Base-by-base conservation (phyloP, 495 filamentous ascomycete genomes). In the Penicillium arizonense region DNA sequence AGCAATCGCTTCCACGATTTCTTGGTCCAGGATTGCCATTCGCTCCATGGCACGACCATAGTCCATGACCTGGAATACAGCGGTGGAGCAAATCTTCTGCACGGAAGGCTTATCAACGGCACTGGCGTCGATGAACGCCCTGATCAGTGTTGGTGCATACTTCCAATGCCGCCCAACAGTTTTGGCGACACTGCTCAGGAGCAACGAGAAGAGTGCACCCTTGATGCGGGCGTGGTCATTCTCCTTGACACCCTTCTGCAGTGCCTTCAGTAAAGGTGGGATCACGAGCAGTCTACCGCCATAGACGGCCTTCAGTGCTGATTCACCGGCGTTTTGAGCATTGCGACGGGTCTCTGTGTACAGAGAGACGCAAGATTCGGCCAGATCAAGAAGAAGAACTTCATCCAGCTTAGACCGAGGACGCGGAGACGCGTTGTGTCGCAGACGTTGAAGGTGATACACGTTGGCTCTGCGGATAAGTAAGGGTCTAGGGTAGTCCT, bases 301-400 rank as follows among this genome's bases (percentile, higher is more conserved):
- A 67, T 93, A 87, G 23, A 97, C 80, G 33, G 85, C 85, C 70
- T 96, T 97, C n/a, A 97, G 80, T 0, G 95, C 93, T 5, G 93
- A 92, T 72, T 99, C 94, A 47, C 87, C 87, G 2, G 95, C 90
- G 55, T 82, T 85, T 63, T 99, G 94, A 32, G 94, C 94, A 49
- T 95, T 92, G 21, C 93, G 81, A 11, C 94, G 88, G 23, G 97
- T 93, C 59, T 99, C 94, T 0, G 94, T 91, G 64, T 99, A 99
- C 14, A 89, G 74, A n/a, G 92, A 96, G 23, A 96, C 88, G 52
- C 87, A 89, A 1, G 92, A 96, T 60, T 93, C 81, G 20, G 91
- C 92, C 34, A 99, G 81, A 67, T 97, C 94, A 23, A 93, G 73
- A 1, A 99, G 78, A 10, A 99, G 74, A 8, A 77, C 78, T 63